Evolutionary conservation across 371 early-diverging fungal genomes (phyloP).

Genomic region (Rhizopus arrhizus): DNA sequence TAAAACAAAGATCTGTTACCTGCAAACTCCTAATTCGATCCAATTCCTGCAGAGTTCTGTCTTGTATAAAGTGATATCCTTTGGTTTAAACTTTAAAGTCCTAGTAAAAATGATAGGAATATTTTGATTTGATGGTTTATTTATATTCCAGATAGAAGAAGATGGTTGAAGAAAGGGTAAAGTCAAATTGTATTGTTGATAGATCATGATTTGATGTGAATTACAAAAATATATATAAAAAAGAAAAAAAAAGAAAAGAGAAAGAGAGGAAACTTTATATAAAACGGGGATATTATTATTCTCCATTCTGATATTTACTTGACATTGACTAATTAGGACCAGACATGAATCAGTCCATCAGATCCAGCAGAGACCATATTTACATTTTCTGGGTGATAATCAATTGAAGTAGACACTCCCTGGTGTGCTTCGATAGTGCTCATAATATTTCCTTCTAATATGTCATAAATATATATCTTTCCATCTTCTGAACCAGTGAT

Average conservation of each 20-base stretch:
- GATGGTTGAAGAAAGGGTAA: no score
- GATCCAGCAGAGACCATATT: constrained; percentile 59
- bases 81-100: constrained; percentile 34
- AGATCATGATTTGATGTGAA: no score
- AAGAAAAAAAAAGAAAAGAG: no score
- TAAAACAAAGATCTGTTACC: constrained; percentile 39
- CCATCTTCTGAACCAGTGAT: constrained; percentile 93
- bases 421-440: constrained; percentile 32
- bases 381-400: constrained; percentile 48
- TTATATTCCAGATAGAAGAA: no score
- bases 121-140: no score
- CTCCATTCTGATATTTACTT: neutral
- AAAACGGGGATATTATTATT: no score
- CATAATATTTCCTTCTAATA: constrained; percentile 60
- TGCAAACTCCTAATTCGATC: constrained; percentile 86
- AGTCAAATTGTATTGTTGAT: no score
- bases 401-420: constrained; percentile 42
- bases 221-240: no score
- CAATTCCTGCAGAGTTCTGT: constrained; percentile 95
- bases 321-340: constrained; percentile 22
- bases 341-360: constrained; percentile 59
- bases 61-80: constrained; percentile 81
- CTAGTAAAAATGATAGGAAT: neutral
- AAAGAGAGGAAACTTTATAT: no score
- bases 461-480: constrained; percentile 82